These are phyloP conservation scores for Fusarium dimerum DNA, from an alignment of 2,329 filamentous ascomycete species.

Conservation along the genomic window DNA sequence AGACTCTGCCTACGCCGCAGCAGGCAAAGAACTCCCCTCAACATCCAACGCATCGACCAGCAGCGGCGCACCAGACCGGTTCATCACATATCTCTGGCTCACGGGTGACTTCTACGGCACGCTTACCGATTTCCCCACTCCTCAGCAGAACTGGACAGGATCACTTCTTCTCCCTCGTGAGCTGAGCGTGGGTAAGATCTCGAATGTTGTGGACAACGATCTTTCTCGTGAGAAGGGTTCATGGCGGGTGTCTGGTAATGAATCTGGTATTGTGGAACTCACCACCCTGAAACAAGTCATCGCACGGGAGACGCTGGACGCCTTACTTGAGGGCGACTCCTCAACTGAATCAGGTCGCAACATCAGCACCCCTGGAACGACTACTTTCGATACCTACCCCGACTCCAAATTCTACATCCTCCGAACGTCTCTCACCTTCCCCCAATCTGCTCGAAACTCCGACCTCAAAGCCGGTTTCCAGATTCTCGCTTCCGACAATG, in stretches of 20 bases:
- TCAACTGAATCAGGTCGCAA: conserved; percentile 28
- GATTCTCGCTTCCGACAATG: conserved; percentile 40
- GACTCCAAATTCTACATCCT: conserved; percentile 42
- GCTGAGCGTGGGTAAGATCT: conserved; percentile 41
- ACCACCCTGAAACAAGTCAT: conserved; percentile 40
- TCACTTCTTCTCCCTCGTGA: conserved; percentile 44
- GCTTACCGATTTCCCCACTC: conserved; percentile 36
- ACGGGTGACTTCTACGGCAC: conserved; percentile 45
- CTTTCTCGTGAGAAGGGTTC: conserved; percentile 40
- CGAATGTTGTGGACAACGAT: conserved; percentile 42
- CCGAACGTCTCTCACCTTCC: conserved; percentile 38
- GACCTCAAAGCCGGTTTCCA: conserved; percentile 42
- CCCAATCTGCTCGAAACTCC: conserved; percentile 33
- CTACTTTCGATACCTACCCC: conserved; percentile 11
- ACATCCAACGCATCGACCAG: conserved; percentile 38
- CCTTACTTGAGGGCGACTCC: conserved; percentile 29
- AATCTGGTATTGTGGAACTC: conserved; percentile 38
- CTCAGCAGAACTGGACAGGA: conserved; percentile 47
- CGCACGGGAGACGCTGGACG: conserved; percentile 36
- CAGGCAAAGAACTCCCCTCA: conserved; percentile 41
- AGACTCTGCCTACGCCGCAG: conserved; percentile 43
- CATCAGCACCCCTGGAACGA: conserved; percentile 14
- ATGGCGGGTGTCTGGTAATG: conserved; percentile 36
- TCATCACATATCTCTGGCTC: conserved; percentile 44
- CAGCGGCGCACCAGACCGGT: conserved; percentile 42